Evolutionary conservation across 192 early-diverging fungal species (phyloP).

Genomic region (Coemansia reversa): DNA sequence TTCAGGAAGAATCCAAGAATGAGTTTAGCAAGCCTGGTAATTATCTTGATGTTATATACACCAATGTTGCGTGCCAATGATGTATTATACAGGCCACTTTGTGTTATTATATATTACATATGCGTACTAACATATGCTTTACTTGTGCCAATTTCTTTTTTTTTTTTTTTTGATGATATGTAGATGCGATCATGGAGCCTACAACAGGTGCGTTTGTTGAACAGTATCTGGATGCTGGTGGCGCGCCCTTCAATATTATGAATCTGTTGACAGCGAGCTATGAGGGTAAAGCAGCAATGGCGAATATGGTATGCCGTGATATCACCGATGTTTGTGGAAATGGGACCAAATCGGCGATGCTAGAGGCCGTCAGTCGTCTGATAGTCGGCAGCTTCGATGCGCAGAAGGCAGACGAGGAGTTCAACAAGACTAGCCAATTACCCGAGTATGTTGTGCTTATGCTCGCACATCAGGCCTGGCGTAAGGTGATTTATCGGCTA

Average conservation of each 20-base stretch:
- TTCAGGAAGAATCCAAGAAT: conserved; percentile 38
- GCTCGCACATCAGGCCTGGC: conserved; percentile 63
- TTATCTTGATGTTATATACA: conserved; percentile 17
- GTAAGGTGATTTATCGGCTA: conserved; percentile 65
- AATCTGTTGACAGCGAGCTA: conserved; percentile 41
- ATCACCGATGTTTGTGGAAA: conserved; percentile 10
- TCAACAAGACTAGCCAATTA: conserved; percentile 49
- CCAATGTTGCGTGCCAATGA: background rate
- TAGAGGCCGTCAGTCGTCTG: conserved; percentile 55
- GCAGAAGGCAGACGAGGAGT: conserved; percentile 55
- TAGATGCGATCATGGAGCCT: conserved; percentile 55
- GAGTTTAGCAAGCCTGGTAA: conserved; percentile 45
- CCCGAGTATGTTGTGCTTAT: conserved; percentile 61
- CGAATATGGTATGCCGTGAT: conserved; percentile 33
- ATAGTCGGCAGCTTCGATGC: conserved; percentile 66
- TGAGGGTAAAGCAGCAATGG: conserved; percentile 47
- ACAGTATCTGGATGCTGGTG: conserved; percentile 46
- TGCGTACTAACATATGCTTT: background rate
- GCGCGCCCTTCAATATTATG: conserved; percentile 49
- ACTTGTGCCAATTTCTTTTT: background rate
- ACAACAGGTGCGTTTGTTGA: conserved; percentile 32
- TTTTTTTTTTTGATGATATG: conserved; percentile 4
- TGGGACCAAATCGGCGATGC: conserved; percentile 12
- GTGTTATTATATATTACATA: background rate
- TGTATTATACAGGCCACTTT: background rate